Base-by-base conservation (phyloP, 805 yeast species). In the Ogataea dorogensis region DNA sequence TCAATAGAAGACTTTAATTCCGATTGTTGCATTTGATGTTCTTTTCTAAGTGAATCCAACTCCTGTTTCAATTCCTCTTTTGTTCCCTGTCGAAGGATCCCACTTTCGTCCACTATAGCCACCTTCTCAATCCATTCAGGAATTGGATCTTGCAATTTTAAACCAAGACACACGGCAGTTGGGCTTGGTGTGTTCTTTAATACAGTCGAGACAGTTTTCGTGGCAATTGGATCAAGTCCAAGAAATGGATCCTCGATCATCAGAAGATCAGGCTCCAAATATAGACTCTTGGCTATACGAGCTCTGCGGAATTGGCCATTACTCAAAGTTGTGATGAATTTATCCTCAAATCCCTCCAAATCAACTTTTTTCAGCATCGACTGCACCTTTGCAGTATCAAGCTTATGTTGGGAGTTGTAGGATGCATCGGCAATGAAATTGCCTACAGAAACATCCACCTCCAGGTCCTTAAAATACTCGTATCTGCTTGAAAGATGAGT, bases 261-360 rank as follows among this genome's bases (percentile, higher is more conserved):
- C 35, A 88, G 61, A 19, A 88, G 46, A 28, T 68, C 65, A 0
- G 97, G 95, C 21, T 73, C 64, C 28, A 68, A 65, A 37, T 86
- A 69, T 27, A 93, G 50, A 0, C 88, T 78, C 42, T 75, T 72
- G 0, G 96, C 98, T 17, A 93, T 63, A 43, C 96, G 70, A 0
- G 97, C 95, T 33, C 98, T 68, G 49, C 98, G 71, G 57, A 85
- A 79, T 59, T 93, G 98, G 0, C 98, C 98, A 58, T 93, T 93
- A 58, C 95, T 85, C 28, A 93, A 65, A 0, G 91, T 85, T 57
- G 86, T 86, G 21, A 85, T 76, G 87, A 95, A 91, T 41, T 86
- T 74, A 37, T 77, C 70, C 36, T 75, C 67, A 31, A 88, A 58
- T 0, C 74, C 79, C 5, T 56, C 59, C 41, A 91, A 64, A 31